Conservation (phyloP, 192 early-diverging fungal genomes). For the Dissophora globulifera region DNA sequence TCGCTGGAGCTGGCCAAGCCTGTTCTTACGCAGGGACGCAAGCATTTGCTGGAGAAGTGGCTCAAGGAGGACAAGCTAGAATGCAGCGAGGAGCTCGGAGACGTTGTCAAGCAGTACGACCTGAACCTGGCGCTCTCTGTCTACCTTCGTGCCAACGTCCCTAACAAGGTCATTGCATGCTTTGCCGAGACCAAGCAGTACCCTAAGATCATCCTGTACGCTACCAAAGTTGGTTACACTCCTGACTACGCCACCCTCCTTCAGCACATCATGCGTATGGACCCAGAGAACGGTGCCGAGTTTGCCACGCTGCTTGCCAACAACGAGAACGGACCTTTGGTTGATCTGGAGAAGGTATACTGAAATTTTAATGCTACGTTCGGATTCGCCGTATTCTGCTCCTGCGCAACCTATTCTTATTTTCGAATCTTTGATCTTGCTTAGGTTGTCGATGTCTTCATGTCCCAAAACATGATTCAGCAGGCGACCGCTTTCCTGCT, state of each 20-base stretch:
- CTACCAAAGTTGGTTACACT: conserved; percentile 91
- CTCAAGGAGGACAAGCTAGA: conserved; percentile 98
- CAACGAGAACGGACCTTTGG: conserved; percentile 83
- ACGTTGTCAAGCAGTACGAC: conserved; percentile 94
- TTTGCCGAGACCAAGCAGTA: conserved; percentile 97
- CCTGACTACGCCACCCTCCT: conserved; percentile 94
- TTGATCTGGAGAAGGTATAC: conserved; percentile 78
- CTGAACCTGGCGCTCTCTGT: conserved; percentile 91
- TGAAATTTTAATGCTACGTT: too few species aligned
- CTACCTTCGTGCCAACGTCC: conserved; percentile 93
- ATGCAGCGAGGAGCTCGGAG: conserved; percentile 98
- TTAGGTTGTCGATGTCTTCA: conserved; percentile 93
- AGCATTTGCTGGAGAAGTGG: conserved; percentile 97
- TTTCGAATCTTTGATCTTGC: neutral
- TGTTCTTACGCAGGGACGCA: conserved; percentile 89
- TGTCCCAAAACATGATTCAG: conserved; percentile 91
- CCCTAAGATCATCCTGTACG: conserved; percentile 96
- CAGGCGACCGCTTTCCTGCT: conserved; percentile 97
- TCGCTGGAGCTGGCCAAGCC: conserved; percentile 93
- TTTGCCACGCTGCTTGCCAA: conserved; percentile 91
- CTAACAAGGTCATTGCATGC: conserved; percentile 93
- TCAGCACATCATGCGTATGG: conserved; percentile 89
- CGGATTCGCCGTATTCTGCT: neutral
- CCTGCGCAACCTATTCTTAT: neutral
- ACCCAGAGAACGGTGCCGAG: conserved; percentile 93